Evolutionary conservation across 176 grass and related monocot genomes (phyloP).

Genomic region (Oryza meridionalis): DNA sequence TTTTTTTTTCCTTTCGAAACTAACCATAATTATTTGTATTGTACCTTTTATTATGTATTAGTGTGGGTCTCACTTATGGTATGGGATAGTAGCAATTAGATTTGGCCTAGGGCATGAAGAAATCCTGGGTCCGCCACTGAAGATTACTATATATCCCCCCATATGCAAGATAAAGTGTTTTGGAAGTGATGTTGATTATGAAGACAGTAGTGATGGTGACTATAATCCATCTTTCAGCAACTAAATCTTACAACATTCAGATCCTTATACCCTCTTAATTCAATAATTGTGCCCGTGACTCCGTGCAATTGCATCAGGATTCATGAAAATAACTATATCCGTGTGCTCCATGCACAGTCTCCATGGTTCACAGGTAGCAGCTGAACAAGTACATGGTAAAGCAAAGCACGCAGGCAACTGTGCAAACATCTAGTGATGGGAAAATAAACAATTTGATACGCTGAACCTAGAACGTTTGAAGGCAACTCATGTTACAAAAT

Average conservation of each 20-base stretch:
- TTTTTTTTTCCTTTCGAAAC: too few species aligned
- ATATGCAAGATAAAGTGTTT: constrained; percentile 16
- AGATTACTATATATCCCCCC: background rate
- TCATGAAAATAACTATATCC: background rate
- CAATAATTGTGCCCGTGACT: background rate
- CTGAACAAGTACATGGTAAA: background rate
- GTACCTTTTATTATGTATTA: too few species aligned
- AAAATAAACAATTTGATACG: background rate
- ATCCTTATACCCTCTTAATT: background rate
- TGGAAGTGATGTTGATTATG: background rate
- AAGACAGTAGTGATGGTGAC: constrained; percentile 4
- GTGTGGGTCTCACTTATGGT: too few species aligned
- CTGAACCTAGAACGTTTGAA: background rate
- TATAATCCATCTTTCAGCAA: constrained; percentile 19
- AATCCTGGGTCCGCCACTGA: too few species aligned
- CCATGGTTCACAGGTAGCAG: background rate
- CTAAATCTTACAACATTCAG: background rate
- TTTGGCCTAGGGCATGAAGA: too few species aligned
- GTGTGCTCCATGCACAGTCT: background rate
- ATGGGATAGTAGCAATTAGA: too few species aligned
- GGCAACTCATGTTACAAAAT: background rate
- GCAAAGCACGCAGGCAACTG: background rate
- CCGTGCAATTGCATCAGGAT: background rate
- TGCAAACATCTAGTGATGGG: background rate
- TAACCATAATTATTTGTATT: too few species aligned